Evolutionary conservation across 2,329 filamentous ascomycete species (phyloP).

Genomic region (Davidsoniella australis): DNA sequence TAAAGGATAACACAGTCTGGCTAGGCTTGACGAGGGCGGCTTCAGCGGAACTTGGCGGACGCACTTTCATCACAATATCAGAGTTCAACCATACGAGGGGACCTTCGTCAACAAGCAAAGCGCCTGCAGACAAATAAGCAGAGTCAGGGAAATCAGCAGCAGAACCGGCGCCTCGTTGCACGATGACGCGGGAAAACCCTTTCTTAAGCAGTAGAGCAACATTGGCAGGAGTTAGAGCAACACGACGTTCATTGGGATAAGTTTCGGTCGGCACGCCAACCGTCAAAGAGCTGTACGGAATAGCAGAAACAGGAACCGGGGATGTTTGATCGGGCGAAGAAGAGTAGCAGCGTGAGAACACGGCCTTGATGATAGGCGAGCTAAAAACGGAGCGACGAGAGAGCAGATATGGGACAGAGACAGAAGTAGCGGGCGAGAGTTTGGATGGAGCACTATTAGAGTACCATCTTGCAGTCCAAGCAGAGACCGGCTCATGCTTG

Average conservation of each 20-base stretch:
- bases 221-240: conserved; percentile 73
- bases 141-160: conserved; percentile 62
- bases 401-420: background rate
- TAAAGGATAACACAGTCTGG: conserved; percentile 63
- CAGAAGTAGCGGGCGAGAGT: conserved; percentile 14
- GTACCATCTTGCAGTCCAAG: conserved; percentile 15
- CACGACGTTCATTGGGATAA: conserved; percentile 63
- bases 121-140: conserved; percentile 62
- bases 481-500: too few relatives aligned
- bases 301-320: conserved; percentile 24
- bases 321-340: background rate
- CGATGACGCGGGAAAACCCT: conserved; percentile 58
- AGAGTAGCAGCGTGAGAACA: too few relatives aligned
- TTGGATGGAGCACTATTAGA: conserved; percentile 19
- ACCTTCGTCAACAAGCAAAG: conserved; percentile 52
- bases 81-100: conserved; percentile 54
- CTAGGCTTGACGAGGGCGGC: conserved; percentile 49
- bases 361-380: too few relatives aligned
- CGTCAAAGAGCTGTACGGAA: conserved; percentile 53
- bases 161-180: conserved; percentile 66
- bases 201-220: conserved; percentile 70
- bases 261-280: conserved; percentile 68
- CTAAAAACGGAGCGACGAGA: too few relatives aligned
- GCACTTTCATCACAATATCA: conserved; percentile 72
- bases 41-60: conserved; percentile 54